A percentile compares a stretch with the other conserved stretches of the same genome.
Conservation (phyloP, 208 protist species). For the Leishmania aethiopica region DNA sequence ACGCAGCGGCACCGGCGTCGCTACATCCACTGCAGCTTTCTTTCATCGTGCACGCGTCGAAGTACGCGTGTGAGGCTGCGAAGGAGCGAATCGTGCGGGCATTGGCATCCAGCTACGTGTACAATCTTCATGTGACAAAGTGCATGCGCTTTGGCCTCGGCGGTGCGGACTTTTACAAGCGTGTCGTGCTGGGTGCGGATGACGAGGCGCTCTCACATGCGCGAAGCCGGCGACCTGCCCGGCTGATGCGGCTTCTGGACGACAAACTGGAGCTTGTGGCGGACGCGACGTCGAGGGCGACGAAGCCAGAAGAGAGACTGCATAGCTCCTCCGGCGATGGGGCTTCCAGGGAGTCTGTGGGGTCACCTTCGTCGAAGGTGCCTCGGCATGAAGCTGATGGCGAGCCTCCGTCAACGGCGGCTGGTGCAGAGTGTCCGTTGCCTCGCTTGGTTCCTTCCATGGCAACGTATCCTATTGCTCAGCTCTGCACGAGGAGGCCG, state of each 20-base stretch:
- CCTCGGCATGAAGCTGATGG: not conserved
- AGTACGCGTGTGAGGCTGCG: constrained; percentile 15
- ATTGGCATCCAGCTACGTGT: constrained; percentile 4
- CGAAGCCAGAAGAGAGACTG: not conserved
- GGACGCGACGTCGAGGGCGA: not conserved
- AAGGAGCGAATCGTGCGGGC: constrained; percentile 10
- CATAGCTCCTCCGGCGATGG: not conserved
- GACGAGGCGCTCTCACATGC: constrained; percentile 3
- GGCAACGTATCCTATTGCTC: not conserved
- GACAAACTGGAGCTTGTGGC: not conserved
- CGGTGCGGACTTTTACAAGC: not conserved
- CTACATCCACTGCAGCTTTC: constrained; percentile 11
- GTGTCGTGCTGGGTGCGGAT: not conserved
- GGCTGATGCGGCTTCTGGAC: constrained; percentile 29
- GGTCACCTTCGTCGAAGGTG: not conserved
- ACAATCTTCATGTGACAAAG: constrained; percentile 23
- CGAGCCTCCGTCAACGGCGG: not conserved
- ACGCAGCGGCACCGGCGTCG: not conserved
- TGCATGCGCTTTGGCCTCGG: constrained; percentile 19
- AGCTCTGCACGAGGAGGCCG: constrained; percentile 1
- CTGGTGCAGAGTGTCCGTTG: not conserved
- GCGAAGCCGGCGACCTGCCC: constrained; percentile 6
- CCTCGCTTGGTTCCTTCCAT: not conserved
- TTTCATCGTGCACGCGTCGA: constrained; percentile 17
- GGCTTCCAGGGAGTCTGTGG: not conserved